These are phyloP conservation scores for Fusarium multiceps DNA, from an alignment of 2,329 filamentous ascomycete genomes.

Conservation along the genomic window DNA sequence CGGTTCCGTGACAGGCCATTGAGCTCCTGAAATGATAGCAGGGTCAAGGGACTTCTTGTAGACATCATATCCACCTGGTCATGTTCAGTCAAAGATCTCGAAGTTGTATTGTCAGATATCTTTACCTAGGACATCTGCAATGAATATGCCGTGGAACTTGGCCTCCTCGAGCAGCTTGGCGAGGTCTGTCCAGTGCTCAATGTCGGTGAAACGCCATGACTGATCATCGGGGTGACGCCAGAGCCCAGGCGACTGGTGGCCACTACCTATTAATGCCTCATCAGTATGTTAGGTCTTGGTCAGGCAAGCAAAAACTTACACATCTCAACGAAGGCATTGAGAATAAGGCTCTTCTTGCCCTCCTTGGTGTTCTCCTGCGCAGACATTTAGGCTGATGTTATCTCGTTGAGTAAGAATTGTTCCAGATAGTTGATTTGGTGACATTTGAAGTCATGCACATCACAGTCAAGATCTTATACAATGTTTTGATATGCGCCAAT, in stretches of 20 bases:
- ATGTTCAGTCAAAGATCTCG: conserved; percentile 53
- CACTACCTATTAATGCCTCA: conserved; percentile 50
- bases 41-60: conserved; percentile 69
- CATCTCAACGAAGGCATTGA: conserved; percentile 57
- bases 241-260: conserved; percentile 60
- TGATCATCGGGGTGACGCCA: conserved; percentile 73
- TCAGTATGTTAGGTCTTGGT: not conserved
- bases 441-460: not conserved
- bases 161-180: conserved; percentile 69
- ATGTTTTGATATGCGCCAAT: not conserved
- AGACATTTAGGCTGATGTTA: not conserved
- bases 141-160: conserved; percentile 75
- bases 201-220: conserved; percentile 70
- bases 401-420: not conserved
- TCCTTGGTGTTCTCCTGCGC: not conserved
- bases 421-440: not conserved
- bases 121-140: conserved; percentile 69
- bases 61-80: conserved; percentile 66
- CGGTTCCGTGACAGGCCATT: conserved; percentile 79
- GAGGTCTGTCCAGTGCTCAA: conserved; percentile 70
- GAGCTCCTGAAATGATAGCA: conserved; percentile 70
- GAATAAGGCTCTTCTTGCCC: conserved; percentile 54
- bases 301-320: not conserved
- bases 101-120: not conserved
- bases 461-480: not conserved